These are phyloP conservation scores for Boehmeria nivea DNA, from an alignment of 306 rosid species.

Conservation along the genomic window DNA sequence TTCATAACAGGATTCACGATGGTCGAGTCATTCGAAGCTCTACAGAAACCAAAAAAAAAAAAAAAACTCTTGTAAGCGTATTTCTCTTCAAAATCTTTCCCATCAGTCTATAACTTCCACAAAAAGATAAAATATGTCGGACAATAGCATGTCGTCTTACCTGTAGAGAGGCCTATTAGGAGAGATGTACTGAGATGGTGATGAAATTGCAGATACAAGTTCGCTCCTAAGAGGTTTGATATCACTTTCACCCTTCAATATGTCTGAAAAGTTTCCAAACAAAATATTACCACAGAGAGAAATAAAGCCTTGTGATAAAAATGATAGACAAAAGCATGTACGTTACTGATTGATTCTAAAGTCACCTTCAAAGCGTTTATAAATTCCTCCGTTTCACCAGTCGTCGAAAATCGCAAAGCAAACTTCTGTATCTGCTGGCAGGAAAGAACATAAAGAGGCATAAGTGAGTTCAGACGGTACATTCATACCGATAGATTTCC, in stretches of 20 bases:
- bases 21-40: constrained; percentile 43
- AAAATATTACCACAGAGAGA: constrained; percentile 7
- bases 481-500: not conserved
- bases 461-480: not conserved
- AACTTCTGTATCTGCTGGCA: constrained; percentile 70
- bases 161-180: constrained; percentile 41
- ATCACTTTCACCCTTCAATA: constrained; percentile 39
- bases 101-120: not conserved
- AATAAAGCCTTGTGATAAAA: not conserved
- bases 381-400: constrained; percentile 49
- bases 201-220: constrained; percentile 54
- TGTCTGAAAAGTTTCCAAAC: constrained; percentile 43
- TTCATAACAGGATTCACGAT: constrained; percentile 34
- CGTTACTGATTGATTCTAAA: no score
- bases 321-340: no score
- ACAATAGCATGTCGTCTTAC: no score
- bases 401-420: constrained; percentile 62
- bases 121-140: no score
- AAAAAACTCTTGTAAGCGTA: constrained; percentile 17
- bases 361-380: constrained; percentile 52
- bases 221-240: constrained; percentile 45
- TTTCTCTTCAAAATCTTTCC: constrained; percentile 15
- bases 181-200: constrained; percentile 58
- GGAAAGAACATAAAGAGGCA: not conserved
- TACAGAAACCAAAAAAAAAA: constrained; percentile 31